phyloP scores from a whole-genome alignment of 441 rosid species.

The Raphanus hybrid region DNA sequence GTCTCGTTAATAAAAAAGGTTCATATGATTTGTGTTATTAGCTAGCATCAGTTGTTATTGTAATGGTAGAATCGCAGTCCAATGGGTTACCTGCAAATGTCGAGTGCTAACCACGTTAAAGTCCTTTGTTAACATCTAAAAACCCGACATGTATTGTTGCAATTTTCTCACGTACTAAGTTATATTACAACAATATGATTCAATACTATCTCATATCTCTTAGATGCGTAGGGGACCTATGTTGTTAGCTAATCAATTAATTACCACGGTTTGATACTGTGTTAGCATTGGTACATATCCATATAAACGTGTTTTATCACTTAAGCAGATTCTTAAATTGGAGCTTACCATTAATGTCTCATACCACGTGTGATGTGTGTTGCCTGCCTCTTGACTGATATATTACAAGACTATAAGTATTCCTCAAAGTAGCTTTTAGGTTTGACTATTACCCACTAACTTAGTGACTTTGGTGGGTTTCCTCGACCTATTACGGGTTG shows the following conservation, averaged over 20 bases:
- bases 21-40: background rate
- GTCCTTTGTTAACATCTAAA: background rate
- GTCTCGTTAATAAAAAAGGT: slow-evolving; percentile 4
- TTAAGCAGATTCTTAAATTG: background rate
- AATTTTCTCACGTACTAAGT: too few species aligned
- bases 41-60: background rate
- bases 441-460: slow-evolving; percentile 37
- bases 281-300: background rate
- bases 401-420: slow-evolving; percentile 26
- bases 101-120: slow-evolving; percentile 1
- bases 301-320: background rate
- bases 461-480: slow-evolving; percentile 18
- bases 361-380: slow-evolving; percentile 18
- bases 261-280: background rate
- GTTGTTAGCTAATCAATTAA: background rate
- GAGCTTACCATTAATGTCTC: slow-evolving; percentile 17
- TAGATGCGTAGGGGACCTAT: slow-evolving; percentile 2
- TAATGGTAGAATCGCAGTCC: background rate
- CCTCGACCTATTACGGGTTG: slow-evolving; percentile 34
- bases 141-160: too few species aligned
- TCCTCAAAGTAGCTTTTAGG: slow-evolving; percentile 37
- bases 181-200: background rate
- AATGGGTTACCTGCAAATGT: background rate
- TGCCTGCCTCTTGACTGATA: slow-evolving; percentile 16
- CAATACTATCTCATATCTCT: slow-evolving; percentile 1